Base-by-base conservation (phyloP, 768 basidiomycete species). In the Guyanaporus albipodus region DNA sequence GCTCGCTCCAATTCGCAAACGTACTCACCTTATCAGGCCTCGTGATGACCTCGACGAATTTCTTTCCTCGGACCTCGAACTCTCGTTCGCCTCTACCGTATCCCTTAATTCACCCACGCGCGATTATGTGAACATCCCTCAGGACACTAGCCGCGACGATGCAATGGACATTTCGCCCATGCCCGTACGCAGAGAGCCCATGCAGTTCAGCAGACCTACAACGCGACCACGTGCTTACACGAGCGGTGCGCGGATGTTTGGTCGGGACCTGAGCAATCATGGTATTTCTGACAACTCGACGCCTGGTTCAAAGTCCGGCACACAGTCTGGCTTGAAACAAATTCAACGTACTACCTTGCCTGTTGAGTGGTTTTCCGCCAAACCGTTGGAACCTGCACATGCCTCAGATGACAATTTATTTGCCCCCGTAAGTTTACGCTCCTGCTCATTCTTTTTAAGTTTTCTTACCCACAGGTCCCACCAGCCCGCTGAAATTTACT, bases 91-190 rank as follows among this genome's bases (percentile, higher is more conserved):
- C 7, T 89, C 87, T 24, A 87, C 77, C 50, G 83, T 91, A 64
- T 91, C 89, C 7, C 69, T 91, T 38, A 75, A 86, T 59, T 87
- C 87, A 22, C 85, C 88, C 27, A 73, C 80, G 12, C 74, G 68
- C 39, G 72, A 77, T 23, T 60, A 70, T 41, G 56, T 73, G 44
- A 64, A 68, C 29, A 68, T 83, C 38, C 57, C 74, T 7, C 68
- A 74, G 24, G 80, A 81, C 21, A 69, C 66, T 54, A 73, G 70
- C 33, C 73, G 72, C 52, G 70, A 76, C 40, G 74, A 83, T 42
- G 77, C 85, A 4, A 91, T 91, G 89, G 88, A 91, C 58, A 84
- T 91, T 38, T 91, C 88, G 4, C 89, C 89, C 8, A 78, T 76
- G 19, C 83, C 67, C 7, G 56, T 49, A 46, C 53, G 58, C 54